Percentiles rank a stretch among this genome's conserved stretches.
These are phyloP conservation scores for Albugo candida DNA, from an alignment of 352 stramenopile species.

Conservation along the genomic window DNA sequence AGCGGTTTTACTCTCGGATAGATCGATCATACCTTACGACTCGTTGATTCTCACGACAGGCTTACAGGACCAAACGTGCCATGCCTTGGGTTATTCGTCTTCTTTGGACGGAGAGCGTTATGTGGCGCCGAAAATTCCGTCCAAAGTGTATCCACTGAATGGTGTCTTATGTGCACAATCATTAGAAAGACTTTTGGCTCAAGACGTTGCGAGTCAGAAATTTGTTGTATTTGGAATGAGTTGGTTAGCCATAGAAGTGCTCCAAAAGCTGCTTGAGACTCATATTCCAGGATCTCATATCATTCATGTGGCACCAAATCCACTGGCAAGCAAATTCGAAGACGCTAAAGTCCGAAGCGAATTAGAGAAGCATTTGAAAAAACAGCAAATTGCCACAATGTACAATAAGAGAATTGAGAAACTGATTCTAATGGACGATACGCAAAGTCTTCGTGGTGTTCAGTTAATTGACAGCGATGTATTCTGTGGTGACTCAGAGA, in stretches of 20 bases:
- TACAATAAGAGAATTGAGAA: slow-evolving; percentile 27
- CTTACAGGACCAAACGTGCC: slow-evolving; percentile 34
- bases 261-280: slow-evolving; percentile 26
- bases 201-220: slow-evolving; percentile 2
- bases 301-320: slow-evolving; percentile 29
- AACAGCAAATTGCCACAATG: slow-evolving; percentile 16
- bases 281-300: slow-evolving; percentile 24
- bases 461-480: slow-evolving; percentile 5
- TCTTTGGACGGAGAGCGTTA: slow-evolving; percentile 23
- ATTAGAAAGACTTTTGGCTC: slow-evolving; percentile 5
- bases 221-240: slow-evolving; percentile 47
- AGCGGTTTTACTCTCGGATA: slow-evolving; percentile 61
- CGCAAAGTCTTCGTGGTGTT: slow-evolving; percentile 23
- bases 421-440: slow-evolving; percentile 15
- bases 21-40: slow-evolving; percentile 70
- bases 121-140: slow-evolving; percentile 6
- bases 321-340: slow-evolving; percentile 22
- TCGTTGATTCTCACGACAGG: slow-evolving; percentile 59
- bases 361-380: slow-evolving; percentile 30
- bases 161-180: slow-evolving; percentile 6
- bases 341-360: slow-evolving; percentile 32
- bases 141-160: slow-evolving; percentile 8
- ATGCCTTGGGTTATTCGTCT: slow-evolving; percentile 18
- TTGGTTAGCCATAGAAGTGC: slow-evolving; percentile 42
- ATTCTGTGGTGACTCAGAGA: neutral